A percentile compares a stretch with the other conserved stretches of the same genome.
Conservation (phyloP, 495 filamentous ascomycete genomes). For the Xylaria venustula region DNA sequence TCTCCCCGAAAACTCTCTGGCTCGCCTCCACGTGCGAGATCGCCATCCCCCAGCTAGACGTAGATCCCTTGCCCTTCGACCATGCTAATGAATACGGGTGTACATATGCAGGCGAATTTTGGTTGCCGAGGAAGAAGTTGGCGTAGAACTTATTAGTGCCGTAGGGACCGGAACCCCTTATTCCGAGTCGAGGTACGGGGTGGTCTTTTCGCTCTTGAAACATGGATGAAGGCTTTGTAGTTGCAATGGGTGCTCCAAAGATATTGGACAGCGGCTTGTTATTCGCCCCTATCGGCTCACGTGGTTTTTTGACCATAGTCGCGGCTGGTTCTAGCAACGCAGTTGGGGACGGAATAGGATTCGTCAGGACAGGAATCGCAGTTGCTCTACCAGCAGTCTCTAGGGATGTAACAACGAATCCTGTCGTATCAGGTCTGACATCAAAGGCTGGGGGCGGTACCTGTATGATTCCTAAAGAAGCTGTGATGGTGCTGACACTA, state of each 20-base stretch:
- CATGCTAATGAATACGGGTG: conserved; percentile 84
- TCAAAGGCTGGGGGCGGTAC: conserved; percentile 8
- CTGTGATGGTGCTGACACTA: conserved; percentile 5
- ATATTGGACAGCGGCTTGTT: conserved; percentile 34
- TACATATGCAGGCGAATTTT: conserved; percentile 69
- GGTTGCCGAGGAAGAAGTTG: conserved; percentile 79
- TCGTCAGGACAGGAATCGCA: conserved; percentile 10
- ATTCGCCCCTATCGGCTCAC: conserved; percentile 18
- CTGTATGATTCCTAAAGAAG: conserved; percentile 12
- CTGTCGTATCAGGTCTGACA: conserved; percentile 35
- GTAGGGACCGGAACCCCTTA: conserved; percentile 52
- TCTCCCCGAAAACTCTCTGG: conserved; percentile 61
- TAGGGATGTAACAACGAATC: conserved; percentile 7
- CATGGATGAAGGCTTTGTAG: conserved; percentile 52
- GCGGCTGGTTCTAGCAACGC: background rate
- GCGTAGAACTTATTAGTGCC: conserved; percentile 92
- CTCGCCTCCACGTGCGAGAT: conserved; percentile 67
- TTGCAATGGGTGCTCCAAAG: conserved; percentile 59
- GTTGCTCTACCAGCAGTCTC: conserved; percentile 4
- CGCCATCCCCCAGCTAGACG: conserved; percentile 72
- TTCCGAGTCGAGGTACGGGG: conserved; percentile 39
- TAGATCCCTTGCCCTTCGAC: conserved; percentile 65
- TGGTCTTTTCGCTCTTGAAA: conserved; percentile 51
- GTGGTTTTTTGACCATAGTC: background rate
- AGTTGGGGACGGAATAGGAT: conserved; percentile 7